Evolutionary conservation across 2,329 filamentous ascomycete species (phyloP), one percentile per base, ranked within the genome.

Genomic region (Trichoderma polysporum): DNA sequence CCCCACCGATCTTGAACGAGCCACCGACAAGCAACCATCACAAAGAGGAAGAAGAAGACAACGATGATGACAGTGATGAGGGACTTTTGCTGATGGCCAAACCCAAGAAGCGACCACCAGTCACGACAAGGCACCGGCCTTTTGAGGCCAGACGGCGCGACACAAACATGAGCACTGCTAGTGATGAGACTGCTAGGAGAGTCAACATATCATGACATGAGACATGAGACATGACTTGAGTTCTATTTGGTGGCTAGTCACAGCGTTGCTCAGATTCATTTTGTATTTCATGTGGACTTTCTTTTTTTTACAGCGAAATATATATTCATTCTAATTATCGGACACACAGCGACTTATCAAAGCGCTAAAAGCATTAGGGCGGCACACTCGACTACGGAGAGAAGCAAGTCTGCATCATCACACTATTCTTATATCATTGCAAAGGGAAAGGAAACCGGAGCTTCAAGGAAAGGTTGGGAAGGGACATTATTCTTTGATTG

Each of bases 161-260:
- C 70, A 89, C 87, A 63, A 86, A 88, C 70, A 85, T 84, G 1
- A 88, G 86, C 73, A 56, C 61, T 4, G 61, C 61, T 6, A 64
- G 61, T 27, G 88, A 85, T 1, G 87, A 89, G 71, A 90, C 87
- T 50, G 87, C 87, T 45, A 89, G 88, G 88, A 87, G 74, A 74
- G 67, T 86, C 19, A 69, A 78, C 45, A 72, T 80, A 58, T 50
- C 47, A 50, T 60, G 61, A 68, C 13, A 56, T 13, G 15, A 31
- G n/a, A n/a, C n/a, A n/a, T 17, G 19, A 56, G 49, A 37, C 59
- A 41, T 31, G 8, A 22, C 12, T 9, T 33, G n/a, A 41, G 22
- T 27, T 29, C 12, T n/a, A 41, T 10, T 31, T 35, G 15, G 4
- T 22, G 8, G 19, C 31, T 31, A 37, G 41, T 25, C 29, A 61